phyloP scores from a whole-genome alignment of 768 basidiomycete genomes.

The Neoboletus brunneissimus region DNA sequence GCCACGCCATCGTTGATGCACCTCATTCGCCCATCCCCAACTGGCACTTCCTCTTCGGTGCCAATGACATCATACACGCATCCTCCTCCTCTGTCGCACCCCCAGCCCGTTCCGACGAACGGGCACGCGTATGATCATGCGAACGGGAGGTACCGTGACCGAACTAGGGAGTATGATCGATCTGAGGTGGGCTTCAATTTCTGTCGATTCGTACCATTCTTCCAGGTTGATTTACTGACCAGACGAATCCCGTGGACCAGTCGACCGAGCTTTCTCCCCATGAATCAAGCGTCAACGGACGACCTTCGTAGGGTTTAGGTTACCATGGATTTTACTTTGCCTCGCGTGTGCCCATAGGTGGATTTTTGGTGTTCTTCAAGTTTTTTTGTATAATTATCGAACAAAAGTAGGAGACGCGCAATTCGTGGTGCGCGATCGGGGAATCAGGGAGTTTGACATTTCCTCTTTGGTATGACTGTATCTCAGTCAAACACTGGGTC shows the following conservation, averaged over 20 bases:
- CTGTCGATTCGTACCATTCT: not conserved
- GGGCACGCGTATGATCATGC: slow-evolving; percentile 24
- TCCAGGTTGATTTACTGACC: not conserved
- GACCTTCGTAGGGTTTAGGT: slow-evolving; percentile 14
- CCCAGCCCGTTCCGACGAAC: slow-evolving; percentile 18
- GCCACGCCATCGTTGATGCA: slow-evolving; percentile 33
- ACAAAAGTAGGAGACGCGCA: not conserved
- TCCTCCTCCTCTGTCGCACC: slow-evolving; percentile 7
- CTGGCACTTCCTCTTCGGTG: slow-evolving; percentile 17
- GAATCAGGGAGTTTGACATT: not conserved
- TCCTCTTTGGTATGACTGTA: not conserved
- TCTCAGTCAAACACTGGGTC: not conserved
- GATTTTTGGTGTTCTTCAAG: not conserved
- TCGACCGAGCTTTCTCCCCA: slow-evolving; percentile 22
- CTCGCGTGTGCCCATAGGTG: not conserved
- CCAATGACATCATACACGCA: slow-evolving; percentile 19
- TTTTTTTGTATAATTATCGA: not conserved
- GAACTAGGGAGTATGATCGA: slow-evolving; percentile 25
- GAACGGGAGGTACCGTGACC: slow-evolving; percentile 29
- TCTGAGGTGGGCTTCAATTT: slow-evolving; percentile 10
- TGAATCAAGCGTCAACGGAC: slow-evolving; percentile 25
- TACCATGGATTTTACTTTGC: not conserved
- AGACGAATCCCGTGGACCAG: slow-evolving; percentile 15
- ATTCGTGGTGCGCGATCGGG: not conserved
- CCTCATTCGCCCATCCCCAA: slow-evolving; percentile 29